phyloP scores from a whole-genome alignment of 106 monocot species.

The Gastrodia elata region DNA sequence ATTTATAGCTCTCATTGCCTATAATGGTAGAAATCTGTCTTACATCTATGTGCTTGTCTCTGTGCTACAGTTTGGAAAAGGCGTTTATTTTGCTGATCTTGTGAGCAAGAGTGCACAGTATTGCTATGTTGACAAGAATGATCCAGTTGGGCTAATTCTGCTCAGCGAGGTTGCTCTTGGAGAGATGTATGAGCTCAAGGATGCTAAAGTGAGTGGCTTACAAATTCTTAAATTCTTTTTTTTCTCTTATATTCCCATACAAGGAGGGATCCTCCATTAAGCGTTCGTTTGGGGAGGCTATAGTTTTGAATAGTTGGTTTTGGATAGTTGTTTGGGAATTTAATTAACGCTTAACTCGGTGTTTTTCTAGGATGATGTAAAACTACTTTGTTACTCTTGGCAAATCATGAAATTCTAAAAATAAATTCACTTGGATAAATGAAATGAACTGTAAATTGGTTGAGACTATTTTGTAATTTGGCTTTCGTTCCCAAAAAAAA shows the following conservation, averaged over 20 bases:
- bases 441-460: too few relatives aligned
- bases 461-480: too few relatives aligned
- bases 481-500: too few relatives aligned
- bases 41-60: background rate
- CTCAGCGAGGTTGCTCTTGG: slow-evolving; percentile 97
- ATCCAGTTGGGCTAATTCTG: slow-evolving; percentile 86
- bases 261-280: background rate
- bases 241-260: background rate
- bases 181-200: slow-evolving; percentile 84
- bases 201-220: slow-evolving; percentile 51
- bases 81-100: slow-evolving; percentile 91
- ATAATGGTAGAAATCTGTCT: background rate
- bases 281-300: background rate
- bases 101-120: slow-evolving; percentile 99
- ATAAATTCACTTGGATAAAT: too few relatives aligned
- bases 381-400: too few relatives aligned
- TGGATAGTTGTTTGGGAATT: too few relatives aligned
- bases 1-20: background rate
- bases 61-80: slow-evolving; percentile 81
- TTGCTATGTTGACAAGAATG: slow-evolving; percentile 78
- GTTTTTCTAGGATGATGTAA: too few relatives aligned
- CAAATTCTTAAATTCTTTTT: background rate
- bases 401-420: too few relatives aligned
- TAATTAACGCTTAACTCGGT: too few relatives aligned
- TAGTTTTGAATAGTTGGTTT: too few relatives aligned